Evolutionary conservation across 805 yeast species (phyloP).

Genomic region (Wickerhamomyces queroliae): DNA sequence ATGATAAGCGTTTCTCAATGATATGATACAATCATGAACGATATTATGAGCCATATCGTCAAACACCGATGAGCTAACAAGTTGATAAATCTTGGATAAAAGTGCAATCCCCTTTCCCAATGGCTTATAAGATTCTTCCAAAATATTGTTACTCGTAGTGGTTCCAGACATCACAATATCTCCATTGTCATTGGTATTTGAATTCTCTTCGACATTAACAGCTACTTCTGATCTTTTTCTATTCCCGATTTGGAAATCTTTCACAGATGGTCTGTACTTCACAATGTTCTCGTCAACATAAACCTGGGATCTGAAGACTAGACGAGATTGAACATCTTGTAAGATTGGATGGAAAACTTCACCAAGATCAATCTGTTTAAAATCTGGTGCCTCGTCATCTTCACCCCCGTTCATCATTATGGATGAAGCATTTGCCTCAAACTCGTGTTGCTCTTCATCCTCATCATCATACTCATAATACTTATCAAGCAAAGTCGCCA

Average conservation of each 20-base stretch:
- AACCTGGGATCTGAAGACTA: constrained; percentile 73
- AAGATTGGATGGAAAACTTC: constrained; percentile 63
- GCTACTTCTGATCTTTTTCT: constrained; percentile 19
- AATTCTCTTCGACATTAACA: too few relatives aligned
- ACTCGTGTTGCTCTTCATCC: constrained; percentile 32
- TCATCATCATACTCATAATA: constrained; percentile 61
- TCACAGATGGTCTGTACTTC: constrained; percentile 58
- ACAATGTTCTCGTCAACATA: constrained; percentile 66
- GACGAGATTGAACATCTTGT: constrained; percentile 72
- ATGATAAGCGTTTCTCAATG: constrained; percentile 51
- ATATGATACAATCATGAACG: constrained; percentile 67
- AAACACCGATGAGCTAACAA: constrained; percentile 71
- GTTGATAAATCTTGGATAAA: constrained; percentile 71
- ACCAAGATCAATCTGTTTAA: constrained; percentile 38
- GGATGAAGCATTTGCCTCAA: neutral
- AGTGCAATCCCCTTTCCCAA: constrained; percentile 61
- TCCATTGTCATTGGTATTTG: constrained; percentile 3
- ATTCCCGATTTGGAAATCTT: constrained; percentile 60
- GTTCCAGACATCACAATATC: constrained; percentile 2
- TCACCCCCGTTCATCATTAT: constrained; percentile 1
- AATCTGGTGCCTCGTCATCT: constrained; percentile 12
- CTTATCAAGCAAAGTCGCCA: constrained; percentile 62
- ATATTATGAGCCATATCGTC: constrained; percentile 87
- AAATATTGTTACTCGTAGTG: constrained; percentile 6
- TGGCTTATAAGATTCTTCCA: constrained; percentile 61